These are phyloP conservation scores for Vitis labrusca DNA, from an alignment of 164 flowering plant species.

Conservation along the genomic window DNA sequence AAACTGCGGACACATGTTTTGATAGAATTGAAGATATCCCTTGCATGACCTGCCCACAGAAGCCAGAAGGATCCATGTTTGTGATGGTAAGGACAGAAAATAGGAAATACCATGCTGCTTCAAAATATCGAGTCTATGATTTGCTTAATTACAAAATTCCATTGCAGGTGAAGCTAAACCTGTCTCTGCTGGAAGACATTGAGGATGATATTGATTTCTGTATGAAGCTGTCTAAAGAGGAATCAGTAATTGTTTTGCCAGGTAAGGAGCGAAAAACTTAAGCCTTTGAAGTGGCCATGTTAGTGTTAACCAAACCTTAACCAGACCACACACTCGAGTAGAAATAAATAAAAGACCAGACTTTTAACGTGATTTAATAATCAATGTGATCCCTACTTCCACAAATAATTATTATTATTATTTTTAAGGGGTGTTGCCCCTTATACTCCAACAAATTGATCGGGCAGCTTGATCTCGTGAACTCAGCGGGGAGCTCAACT, in stretches of 20 bases:
- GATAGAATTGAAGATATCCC: slow-evolving; percentile 37
- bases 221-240: slow-evolving; percentile 46
- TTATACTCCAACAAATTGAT: too few relatives aligned
- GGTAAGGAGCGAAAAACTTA: slow-evolving; percentile 25
- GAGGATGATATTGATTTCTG: slow-evolving; percentile 46
- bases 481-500: too few relatives aligned
- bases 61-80: slow-evolving; percentile 55
- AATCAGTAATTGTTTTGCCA: slow-evolving; percentile 46
- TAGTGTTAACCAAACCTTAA: too few relatives aligned
- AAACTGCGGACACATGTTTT: slow-evolving; percentile 32
- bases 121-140: background rate
- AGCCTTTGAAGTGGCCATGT: too few relatives aligned
- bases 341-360: too few relatives aligned
- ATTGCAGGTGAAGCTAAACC: slow-evolving; percentile 41
- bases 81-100: slow-evolving; percentile 31
- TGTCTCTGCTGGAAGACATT: slow-evolving; percentile 38
- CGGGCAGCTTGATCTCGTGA: too few relatives aligned
- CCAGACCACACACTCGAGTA: too few relatives aligned
- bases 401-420: too few relatives aligned
- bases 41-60: slow-evolving; percentile 45
- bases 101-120: background rate
- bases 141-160: background rate
- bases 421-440: too few relatives aligned
- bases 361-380: too few relatives aligned
- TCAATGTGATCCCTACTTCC: too few relatives aligned